A percentile compares a stretch with the other conserved stretches of the same genome.
Evolutionary conservation across 1,284 basidiomycete genomes (phyloP).

Genomic region (Sanghuangporus sanghuang): DNA sequence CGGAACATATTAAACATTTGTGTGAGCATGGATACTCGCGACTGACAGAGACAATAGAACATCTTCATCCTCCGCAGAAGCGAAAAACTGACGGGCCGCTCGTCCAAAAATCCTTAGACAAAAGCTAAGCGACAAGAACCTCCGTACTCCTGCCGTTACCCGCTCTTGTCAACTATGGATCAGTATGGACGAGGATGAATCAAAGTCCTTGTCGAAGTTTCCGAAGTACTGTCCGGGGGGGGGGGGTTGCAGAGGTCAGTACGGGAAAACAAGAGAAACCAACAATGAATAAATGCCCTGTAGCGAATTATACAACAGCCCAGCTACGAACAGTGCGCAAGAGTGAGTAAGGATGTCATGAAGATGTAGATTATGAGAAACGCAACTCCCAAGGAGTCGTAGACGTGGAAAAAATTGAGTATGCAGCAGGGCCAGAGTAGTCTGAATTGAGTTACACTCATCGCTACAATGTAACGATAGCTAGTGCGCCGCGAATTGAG

Average conservation of each 20-base stretch:
- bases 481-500: slow-evolving; percentile 2
- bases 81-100: too few relatives aligned
- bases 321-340: too few relatives aligned
- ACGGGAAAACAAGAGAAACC: too few relatives aligned
- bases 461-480: not conserved
- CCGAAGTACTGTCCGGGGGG: too few relatives aligned
- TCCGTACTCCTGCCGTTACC: not conserved
- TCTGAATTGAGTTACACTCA: slow-evolving; percentile 5
- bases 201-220: not conserved
- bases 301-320: too few relatives aligned
- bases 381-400: not conserved
- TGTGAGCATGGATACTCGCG: too few relatives aligned
- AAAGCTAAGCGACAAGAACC: not conserved
- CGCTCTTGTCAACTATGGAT: not conserved
- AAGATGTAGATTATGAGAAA: not conserved
- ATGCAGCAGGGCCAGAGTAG: slow-evolving; percentile 7
- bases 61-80: too few relatives aligned
- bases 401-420: not conserved
- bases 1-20: too few relatives aligned
- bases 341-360: not conserved
- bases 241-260: too few relatives aligned
- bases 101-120: not conserved
- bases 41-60: too few relatives aligned
- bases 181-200: not conserved
- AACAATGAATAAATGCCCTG: too few relatives aligned